phyloP scores from a whole-genome alignment of 176 grass and related monocot genomes.

The Puya raimondii region DNA sequence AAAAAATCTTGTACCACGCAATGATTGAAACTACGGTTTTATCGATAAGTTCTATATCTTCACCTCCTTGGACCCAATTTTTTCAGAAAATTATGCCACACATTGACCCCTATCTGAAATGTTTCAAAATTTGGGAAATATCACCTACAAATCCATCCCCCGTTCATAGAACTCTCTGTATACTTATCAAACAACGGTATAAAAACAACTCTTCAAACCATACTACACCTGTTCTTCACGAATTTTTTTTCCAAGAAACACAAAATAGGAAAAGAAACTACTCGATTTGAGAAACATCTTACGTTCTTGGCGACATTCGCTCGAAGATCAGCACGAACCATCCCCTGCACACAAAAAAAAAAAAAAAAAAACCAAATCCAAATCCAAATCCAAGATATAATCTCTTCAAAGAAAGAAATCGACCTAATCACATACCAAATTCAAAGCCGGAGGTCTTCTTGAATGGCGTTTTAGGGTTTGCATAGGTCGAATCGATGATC shows the following conservation, averaged over 20 bases:
- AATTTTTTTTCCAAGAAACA: not conserved
- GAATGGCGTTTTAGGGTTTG: not conserved
- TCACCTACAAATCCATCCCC: no score
- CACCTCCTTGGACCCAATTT: no score
- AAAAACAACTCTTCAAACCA: no score
- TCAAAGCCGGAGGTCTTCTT: constrained; percentile 19
- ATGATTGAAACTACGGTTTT: no score
- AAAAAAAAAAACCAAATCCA: not conserved
- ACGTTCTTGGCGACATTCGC: constrained; percentile 1
- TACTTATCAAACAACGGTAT: no score
- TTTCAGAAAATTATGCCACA: no score
- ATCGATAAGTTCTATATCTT: no score
- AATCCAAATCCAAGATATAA: not conserved
- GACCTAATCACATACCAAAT: constrained; percentile 10
- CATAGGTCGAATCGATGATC: not conserved
- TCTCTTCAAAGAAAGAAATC: not conserved
- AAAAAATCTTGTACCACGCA: no score
- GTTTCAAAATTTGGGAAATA: no score
- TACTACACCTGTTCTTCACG: not conserved
- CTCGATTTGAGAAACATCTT: not conserved
- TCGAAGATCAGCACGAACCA: not conserved
- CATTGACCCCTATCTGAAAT: no score
- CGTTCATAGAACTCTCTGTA: no score
- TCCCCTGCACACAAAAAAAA: not conserved
- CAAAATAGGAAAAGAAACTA: not conserved